Base-by-base conservation (phyloP, 345 rosid genomes). In the Murraya paniculata region DNA sequence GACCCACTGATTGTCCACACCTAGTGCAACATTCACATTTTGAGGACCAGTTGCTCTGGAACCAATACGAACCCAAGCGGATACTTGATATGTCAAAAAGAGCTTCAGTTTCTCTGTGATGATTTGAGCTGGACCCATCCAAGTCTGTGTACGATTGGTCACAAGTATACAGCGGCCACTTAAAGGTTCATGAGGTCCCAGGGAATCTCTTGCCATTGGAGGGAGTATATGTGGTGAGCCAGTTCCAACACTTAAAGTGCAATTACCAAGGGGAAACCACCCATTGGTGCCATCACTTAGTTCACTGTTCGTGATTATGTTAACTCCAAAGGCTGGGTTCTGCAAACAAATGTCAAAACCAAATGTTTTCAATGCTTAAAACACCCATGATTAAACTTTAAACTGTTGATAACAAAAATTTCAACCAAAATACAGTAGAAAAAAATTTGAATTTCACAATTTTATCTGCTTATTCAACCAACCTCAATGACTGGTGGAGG, bases 51-150 rank as follows among this genome's bases (percentile, higher is more conserved):
- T 83, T 39, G 87, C 74, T 18, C 88, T 87, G 6, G 92, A 81
- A 72, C 88, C 91, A 31, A 92, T 85, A 87, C 87, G 89, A 60
- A 91, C 97, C 99, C 99, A 95, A 27, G 95, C 97, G 21, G 97
- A 89, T 57, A 95, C 90, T 85, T 95, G 99, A 84, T 95, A 95
- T 59, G 97, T 91, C 85, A 93, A 75, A 76, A 91, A 92, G 56
- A 91, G 88, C 75, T 89, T 86, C 73, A 93, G 80, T 84, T 87
- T 93, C 38, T 91, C 96, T 2, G 97, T 90, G 82, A 95, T 95
- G 70, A 87, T 78, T 87, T 95, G 99, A 62, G 97, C 98, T 64
- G 99, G 99, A 61, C 99, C 99, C 98, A 95, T 95, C 99, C 98
- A 95, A 66, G 84, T 93, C 73, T 92, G 94, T 11, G 98, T 88